Conservation (phyloP, 148 eudicot genomes). For the Silene uniflora region DNA sequence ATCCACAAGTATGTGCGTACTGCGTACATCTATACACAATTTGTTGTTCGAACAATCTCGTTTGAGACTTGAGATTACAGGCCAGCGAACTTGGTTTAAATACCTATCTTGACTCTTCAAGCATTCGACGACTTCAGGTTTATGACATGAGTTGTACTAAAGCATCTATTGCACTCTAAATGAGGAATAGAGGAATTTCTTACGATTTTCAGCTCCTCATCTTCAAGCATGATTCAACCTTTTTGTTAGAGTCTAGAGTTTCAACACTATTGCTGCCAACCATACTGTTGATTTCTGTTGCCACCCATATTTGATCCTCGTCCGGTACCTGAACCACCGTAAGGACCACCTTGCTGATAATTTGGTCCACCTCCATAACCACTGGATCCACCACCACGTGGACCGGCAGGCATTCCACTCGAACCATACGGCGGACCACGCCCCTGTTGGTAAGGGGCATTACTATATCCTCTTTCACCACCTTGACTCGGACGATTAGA, state of each 20-base stretch:
- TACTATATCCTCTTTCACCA: conserved; percentile 42
- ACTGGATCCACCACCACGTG: conserved; percentile 50
- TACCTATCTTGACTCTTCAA: background rate
- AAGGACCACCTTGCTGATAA: conserved; percentile 44
- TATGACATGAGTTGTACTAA: conserved; percentile 3
- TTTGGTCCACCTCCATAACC: conserved; percentile 50
- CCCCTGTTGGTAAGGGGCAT: conserved; percentile 66
- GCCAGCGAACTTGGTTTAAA: background rate
- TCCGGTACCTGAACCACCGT: conserved; percentile 50
- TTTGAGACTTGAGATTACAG: background rate
- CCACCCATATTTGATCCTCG: conserved; percentile 50
- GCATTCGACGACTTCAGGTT: background rate
- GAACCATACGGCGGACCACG: conserved; percentile 57
- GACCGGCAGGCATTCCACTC: conserved; percentile 46
- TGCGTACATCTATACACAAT: background rate
- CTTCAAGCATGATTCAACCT: background rate
- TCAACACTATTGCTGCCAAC: conserved; percentile 40
- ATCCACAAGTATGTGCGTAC: background rate
- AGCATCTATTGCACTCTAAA: too few species aligned
- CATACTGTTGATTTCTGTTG: conserved; percentile 52
- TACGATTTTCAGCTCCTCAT: background rate
- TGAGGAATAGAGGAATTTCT: conserved; percentile 3
- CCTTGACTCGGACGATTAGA: conserved; percentile 53
- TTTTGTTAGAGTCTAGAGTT: background rate
- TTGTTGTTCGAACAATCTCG: background rate